Percentiles rank a stretch among this genome's conserved stretches.
phyloP scores from a whole-genome alignment of 2,329 filamentous ascomycete species.

The Hymenoscyphus albidus region DNA sequence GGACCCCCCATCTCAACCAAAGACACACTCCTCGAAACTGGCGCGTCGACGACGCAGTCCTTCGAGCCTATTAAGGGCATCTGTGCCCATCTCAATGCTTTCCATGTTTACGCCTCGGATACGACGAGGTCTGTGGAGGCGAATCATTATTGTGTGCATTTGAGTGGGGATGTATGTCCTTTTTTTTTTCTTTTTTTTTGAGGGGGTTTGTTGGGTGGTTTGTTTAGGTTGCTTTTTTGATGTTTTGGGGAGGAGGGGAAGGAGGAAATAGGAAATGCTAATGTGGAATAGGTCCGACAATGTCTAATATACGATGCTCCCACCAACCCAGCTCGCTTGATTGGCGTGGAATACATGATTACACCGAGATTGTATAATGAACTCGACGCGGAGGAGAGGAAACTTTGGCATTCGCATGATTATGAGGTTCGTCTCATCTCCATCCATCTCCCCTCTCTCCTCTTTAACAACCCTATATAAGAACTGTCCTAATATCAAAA shows the following conservation, averaged over 20 bases:
- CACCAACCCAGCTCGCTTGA: conserved; percentile 63
- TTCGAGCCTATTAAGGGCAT: conserved; percentile 70
- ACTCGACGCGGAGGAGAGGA: conserved; percentile 63
- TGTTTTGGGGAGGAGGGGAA: too few species aligned
- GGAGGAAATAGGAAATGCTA: background rate
- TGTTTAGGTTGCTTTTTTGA: too few species aligned
- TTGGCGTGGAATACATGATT: conserved; percentile 76
- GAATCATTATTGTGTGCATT: conserved; percentile 80
- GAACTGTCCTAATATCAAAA: background rate
- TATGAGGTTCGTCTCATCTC: conserved; percentile 65
- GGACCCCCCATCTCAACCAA: conserved; percentile 42
- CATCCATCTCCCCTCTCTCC: conserved; percentile 26
- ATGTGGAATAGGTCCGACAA: conserved; percentile 62
- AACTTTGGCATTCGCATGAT: conserved; percentile 68
- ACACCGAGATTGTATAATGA: conserved; percentile 63
- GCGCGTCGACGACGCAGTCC: conserved; percentile 56
- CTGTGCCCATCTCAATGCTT: conserved; percentile 80
- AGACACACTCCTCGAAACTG: conserved; percentile 58
- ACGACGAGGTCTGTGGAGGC: conserved; percentile 66
- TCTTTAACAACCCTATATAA: background rate
- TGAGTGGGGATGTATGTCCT: conserved; percentile 66
- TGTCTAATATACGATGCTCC: conserved; percentile 80
- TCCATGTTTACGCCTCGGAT: conserved; percentile 73
- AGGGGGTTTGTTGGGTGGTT: background rate
- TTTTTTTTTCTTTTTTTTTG: conserved; percentile 59